A percentile compares a stretch with the other conserved stretches of the same genome.
Conservation (phyloP, 1,284 basidiomycete genomes). For the Wallemia hederae region DNA sequence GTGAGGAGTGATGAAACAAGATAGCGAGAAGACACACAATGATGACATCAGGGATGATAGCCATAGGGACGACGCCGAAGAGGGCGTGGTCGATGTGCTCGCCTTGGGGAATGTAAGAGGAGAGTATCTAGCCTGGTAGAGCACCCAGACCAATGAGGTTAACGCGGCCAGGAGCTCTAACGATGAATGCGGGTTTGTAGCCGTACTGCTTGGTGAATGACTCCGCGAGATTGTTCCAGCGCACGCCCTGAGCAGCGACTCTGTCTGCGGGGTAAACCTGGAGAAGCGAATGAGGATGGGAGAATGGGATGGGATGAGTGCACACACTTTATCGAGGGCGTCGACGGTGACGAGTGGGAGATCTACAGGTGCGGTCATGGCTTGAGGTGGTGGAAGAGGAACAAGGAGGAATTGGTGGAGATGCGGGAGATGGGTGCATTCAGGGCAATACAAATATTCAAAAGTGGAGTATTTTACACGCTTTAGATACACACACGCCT, state of each 20-base stretch:
- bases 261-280: conserved; percentile 8
- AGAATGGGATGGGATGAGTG: conserved; percentile 25
- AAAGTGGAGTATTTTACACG: too few species aligned
- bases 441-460: too few species aligned
- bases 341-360: conserved; percentile 34
- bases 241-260: conserved; percentile 14
- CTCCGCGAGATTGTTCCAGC: conserved; percentile 33
- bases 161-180: conserved; percentile 54
- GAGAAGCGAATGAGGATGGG: conserved; percentile 16
- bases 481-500: too few species aligned
- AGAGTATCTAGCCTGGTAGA: too few species aligned
- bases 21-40: conserved; percentile 21
- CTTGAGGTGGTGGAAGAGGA: neutral
- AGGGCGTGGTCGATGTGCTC: conserved; percentile 68
- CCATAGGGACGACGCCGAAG: conserved; percentile 51
- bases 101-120: conserved; percentile 20
- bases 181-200: conserved; percentile 33
- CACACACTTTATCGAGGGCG: conserved; percentile 29
- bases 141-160: conserved; percentile 26
- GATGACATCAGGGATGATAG: conserved; percentile 55
- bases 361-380: conserved; percentile 19
- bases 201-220: conserved; percentile 38
- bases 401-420: neutral
- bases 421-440: too few species aligned
- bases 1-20: neutral